Evolutionary conservation across 2,329 filamentous ascomycete genomes (phyloP).

Genomic region (Penicillium sclerotiorum): DNA sequence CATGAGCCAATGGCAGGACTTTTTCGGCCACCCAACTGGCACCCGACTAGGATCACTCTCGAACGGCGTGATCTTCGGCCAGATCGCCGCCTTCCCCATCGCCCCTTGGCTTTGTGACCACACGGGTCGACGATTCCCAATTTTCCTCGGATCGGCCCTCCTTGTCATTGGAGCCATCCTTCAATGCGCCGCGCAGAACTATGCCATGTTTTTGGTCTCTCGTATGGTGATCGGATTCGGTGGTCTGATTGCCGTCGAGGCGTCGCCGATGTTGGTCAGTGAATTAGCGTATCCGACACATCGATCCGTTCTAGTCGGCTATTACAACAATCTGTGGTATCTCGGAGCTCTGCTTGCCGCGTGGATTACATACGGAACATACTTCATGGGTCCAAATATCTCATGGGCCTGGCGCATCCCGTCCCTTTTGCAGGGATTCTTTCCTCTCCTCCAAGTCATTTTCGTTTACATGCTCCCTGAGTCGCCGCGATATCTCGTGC

Average conservation of each 20-base stretch:
- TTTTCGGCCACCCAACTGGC: no score
- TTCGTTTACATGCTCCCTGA: slow-evolving; percentile 11
- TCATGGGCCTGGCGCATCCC: slow-evolving; percentile 25
- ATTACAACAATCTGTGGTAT: slow-evolving; percentile 37
- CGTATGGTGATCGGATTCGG: slow-evolving; percentile 40
- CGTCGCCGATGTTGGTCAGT: slow-evolving; percentile 41
- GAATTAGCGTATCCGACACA: slow-evolving; percentile 48
- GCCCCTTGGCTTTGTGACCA: no score
- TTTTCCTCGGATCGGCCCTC: no score
- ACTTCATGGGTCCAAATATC: slow-evolving; percentile 8
- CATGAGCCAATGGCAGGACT: no score
- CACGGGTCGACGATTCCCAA: no score
- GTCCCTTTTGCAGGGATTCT: slow-evolving; percentile 16
- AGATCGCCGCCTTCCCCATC: no score
- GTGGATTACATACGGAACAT: slow-evolving; percentile 28
- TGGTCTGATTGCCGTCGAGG: slow-evolving; percentile 32
- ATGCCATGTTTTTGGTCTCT: slow-evolving; percentile 34
- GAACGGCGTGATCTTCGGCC: no score
- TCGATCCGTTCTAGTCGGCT: slow-evolving; percentile 33
- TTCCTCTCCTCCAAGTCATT: slow-evolving; percentile 11
- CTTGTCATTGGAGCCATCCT: no score
- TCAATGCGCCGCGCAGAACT: slow-evolving; percentile 29
- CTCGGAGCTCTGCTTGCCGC: slow-evolving; percentile 24
- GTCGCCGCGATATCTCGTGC: slow-evolving; percentile 23
- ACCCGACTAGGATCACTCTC: no score